A percentile compares a stretch with the other conserved stretches of the same genome.
Evolutionary conservation across 352 stramenopile species (phyloP).

Genomic region (Globisporangium solare): DNA sequence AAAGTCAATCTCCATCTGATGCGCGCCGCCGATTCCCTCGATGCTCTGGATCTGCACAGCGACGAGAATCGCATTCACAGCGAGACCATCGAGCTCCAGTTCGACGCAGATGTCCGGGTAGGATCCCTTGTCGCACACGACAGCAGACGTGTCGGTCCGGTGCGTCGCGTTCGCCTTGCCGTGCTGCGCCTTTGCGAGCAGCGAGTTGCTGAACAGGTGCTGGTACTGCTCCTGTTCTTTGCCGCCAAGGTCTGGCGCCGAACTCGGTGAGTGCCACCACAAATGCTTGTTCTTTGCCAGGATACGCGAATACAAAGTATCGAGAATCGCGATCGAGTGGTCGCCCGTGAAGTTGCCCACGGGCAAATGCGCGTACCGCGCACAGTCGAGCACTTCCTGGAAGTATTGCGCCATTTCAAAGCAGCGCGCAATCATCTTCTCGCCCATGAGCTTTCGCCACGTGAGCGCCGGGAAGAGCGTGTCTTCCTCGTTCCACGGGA

Average conservation of each 20-base stretch:
- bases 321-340: constrained; percentile 88
- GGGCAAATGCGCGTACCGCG: constrained; percentile 90
- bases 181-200: constrained; percentile 17
- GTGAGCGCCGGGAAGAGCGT: constrained; percentile 88
- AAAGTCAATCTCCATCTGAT: constrained; percentile 71
- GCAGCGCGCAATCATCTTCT: constrained; percentile 70
- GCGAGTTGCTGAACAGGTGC: constrained; percentile 44
- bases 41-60: constrained; percentile 69
- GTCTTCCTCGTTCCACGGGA: constrained; percentile 82
- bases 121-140: constrained; percentile 89
- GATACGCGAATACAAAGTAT: constrained; percentile 91
- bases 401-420: constrained; percentile 88
- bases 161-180: constrained; percentile 17
- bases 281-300: constrained; percentile 93
- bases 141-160: constrained; percentile 43
- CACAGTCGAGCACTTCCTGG: constrained; percentile 83
- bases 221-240: constrained; percentile 86
- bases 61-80: constrained; percentile 74
- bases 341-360: constrained; percentile 94
- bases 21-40: constrained; percentile 48
- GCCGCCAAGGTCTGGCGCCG: constrained; percentile 88
- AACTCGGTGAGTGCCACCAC: constrained; percentile 92
- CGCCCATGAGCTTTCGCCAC: constrained; percentile 88
- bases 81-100: constrained; percentile 65
- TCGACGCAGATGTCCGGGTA: constrained; percentile 85